Evolutionary conservation across 257 asterid genomes (phyloP).

Genomic region (Linderniella brevidens): DNA sequence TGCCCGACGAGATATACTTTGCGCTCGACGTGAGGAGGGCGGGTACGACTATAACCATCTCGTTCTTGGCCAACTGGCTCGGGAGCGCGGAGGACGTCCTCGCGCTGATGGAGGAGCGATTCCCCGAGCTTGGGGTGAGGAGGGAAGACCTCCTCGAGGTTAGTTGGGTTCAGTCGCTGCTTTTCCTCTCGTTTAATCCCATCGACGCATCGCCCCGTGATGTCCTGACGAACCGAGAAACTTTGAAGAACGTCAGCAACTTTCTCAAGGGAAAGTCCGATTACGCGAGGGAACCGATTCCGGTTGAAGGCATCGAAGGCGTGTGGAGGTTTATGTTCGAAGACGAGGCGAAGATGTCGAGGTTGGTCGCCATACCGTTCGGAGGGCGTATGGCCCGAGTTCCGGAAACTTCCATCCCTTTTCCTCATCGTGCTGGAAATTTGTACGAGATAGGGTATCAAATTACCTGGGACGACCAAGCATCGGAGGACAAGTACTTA

Average conservation of each 20-base stretch:
- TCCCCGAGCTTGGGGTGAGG: conserved; percentile 4
- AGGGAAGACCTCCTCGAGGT: conserved; percentile 6
- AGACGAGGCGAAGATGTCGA: not conserved
- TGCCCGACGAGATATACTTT: no score
- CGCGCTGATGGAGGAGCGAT: not conserved
- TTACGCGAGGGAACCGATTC: not conserved
- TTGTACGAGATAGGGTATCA: not conserved
- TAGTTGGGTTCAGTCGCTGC: conserved; percentile 7
- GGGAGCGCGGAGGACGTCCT: not conserved
- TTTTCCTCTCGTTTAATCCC: not conserved
- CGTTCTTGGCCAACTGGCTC: not conserved
- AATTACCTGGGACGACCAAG: not conserved
- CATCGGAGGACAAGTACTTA: not conserved
- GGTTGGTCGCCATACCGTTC: not conserved
- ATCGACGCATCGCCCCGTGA: not conserved
- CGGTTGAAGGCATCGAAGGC: not conserved
- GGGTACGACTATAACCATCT: not conserved
- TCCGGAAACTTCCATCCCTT: not conserved
- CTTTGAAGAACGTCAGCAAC: not conserved
- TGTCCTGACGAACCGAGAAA: not conserved
- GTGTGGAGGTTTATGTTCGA: not conserved
- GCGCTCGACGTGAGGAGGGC: not conserved
- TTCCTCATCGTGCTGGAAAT: not conserved
- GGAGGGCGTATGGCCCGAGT: not conserved
- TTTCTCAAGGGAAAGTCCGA: not conserved